phyloP scores from a whole-genome alignment of 2,329 filamentous ascomycete species.

The Bipolaris gigantea region DNA sequence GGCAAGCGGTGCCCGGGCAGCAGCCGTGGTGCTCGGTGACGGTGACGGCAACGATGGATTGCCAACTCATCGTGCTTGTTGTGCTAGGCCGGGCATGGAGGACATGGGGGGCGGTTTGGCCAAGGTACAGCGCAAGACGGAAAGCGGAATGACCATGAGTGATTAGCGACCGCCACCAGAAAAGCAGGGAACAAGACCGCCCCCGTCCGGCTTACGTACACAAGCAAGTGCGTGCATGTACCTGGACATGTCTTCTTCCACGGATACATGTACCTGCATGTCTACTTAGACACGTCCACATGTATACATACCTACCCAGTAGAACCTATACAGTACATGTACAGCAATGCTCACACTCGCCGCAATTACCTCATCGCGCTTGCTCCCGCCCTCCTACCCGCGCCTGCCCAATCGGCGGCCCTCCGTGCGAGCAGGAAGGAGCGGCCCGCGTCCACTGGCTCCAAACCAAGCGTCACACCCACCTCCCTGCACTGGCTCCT shows the following conservation, averaged over 20 bases:
- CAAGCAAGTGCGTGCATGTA: no score
- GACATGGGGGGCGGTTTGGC: slow-evolving; percentile 3
- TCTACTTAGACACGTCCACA: no score
- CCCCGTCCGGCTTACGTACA: not conserved
- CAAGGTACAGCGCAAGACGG: slow-evolving; percentile 16
- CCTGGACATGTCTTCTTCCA: no score
- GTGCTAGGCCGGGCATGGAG: slow-evolving; percentile 19
- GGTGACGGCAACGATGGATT: slow-evolving; percentile 14
- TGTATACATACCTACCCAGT: no score
- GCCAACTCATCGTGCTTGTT: slow-evolving; percentile 18
- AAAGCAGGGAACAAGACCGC: slow-evolving; percentile 9
- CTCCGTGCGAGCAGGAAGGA: slow-evolving; percentile 7
- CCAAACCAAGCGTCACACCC: slow-evolving; percentile 8
- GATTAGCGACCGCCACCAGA: slow-evolving; percentile 3
- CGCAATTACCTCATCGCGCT: slow-evolving; percentile 16
- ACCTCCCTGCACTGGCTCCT: not conserved
- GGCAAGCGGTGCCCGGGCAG: slow-evolving; percentile 1
- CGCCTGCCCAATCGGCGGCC: slow-evolving; percentile 18
- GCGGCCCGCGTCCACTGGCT: slow-evolving; percentile 14
- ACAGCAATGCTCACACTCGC: not conserved
- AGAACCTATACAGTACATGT: no score
- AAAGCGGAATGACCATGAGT: slow-evolving; percentile 3
- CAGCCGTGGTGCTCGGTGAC: slow-evolving; percentile 9
- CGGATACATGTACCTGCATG: no score
- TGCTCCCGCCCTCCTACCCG: slow-evolving; percentile 6